phyloP scores from a whole-genome alignment of 2,329 filamentous ascomycete species.

The Sclerotinia trifoliorum region DNA sequence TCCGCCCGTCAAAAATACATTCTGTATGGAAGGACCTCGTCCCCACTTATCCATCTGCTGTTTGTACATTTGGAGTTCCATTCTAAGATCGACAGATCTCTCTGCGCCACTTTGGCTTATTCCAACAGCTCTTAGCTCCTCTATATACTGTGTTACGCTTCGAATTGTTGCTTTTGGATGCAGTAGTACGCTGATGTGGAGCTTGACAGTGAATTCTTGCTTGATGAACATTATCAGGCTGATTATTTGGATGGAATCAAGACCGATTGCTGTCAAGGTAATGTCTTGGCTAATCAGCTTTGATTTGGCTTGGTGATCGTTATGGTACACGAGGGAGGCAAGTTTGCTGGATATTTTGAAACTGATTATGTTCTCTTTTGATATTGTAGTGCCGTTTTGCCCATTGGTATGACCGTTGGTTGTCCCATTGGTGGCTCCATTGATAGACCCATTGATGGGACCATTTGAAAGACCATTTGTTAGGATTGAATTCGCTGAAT shows the following conservation, averaged over 20 bases:
- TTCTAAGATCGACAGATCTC: constrained; percentile 14
- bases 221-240: constrained; percentile 21
- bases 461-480: neutral
- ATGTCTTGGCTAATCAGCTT: constrained; percentile 9
- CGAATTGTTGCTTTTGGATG: constrained; percentile 20
- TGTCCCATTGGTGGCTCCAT: neutral
- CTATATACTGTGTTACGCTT: constrained; percentile 1
- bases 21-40: constrained; percentile 10
- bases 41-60: constrained; percentile 11
- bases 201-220: constrained; percentile 18
- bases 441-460: neutral
- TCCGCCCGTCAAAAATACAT: constrained; percentile 43
- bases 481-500: neutral
- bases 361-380: constrained; percentile 3
- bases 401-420: neutral
- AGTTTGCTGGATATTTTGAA: constrained; percentile 19
- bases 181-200: constrained; percentile 10
- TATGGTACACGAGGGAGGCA: neutral
- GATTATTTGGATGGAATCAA: constrained; percentile 22
- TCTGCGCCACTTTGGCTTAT: neutral
- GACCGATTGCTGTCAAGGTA: constrained; percentile 6
- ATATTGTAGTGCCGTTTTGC: neutral
- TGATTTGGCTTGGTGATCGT: neutral
- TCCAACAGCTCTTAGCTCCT: neutral
- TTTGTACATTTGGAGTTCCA: constrained; percentile 19